These are phyloP conservation scores for Puccinia triticina DNA, from an alignment of 1,284 basidiomycete genomes.

Conservation along the genomic window DNA sequence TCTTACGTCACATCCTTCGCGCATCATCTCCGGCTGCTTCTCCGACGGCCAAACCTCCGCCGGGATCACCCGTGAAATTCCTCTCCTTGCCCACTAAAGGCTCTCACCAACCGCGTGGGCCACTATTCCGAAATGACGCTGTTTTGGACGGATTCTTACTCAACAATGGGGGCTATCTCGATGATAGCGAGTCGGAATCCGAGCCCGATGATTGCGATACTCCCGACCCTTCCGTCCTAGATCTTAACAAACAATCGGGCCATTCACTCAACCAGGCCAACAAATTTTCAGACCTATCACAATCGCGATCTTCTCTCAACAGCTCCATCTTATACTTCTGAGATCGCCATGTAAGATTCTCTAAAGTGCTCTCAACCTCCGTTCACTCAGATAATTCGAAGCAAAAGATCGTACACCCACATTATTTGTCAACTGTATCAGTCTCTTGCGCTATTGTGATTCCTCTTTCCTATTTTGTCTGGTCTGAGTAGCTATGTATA, in stretches of 20 bases:
- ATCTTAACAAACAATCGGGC: neutral
- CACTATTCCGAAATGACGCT: neutral
- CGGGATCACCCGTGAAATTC: neutral
- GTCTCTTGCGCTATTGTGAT: neutral
- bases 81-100: neutral
- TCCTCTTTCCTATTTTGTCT: neutral
- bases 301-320: neutral
- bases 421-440: neutral
- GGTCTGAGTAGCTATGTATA: too few relatives aligned
- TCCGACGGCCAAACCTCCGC: neutral
- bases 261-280: neutral
- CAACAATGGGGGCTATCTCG: slow-evolving; percentile 28
- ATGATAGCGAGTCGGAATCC: slow-evolving; percentile 26
- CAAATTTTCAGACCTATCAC: neutral
- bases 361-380: neutral
- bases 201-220: slow-evolving; percentile 15
- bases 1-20: slow-evolving; percentile 21
- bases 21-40: slow-evolving; percentile 6
- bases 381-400: neutral
- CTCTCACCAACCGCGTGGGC: neutral
- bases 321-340: neutral
- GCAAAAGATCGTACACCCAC: neutral
- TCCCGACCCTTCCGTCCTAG: neutral
- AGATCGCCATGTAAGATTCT: neutral
- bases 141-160: slow-evolving; percentile 17